Evolutionary conservation across 306 rosid species (phyloP), one percentile per base, ranked within the genome.

Genomic region (Erythrophleum fordii): DNA sequence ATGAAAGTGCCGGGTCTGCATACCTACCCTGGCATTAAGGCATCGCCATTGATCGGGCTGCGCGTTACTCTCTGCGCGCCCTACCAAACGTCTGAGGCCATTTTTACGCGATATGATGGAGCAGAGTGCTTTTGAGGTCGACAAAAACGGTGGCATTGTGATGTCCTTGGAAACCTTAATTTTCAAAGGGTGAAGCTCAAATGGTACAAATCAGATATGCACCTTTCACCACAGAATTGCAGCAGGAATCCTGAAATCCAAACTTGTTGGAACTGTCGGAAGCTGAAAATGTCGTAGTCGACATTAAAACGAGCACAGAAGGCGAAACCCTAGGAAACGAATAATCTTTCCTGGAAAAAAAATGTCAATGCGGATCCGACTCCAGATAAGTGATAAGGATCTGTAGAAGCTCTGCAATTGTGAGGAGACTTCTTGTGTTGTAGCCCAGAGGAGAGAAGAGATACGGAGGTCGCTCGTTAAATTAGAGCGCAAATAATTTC

Each of bases 111-210:
- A 86, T 22, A 88, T 58, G 39, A 94, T 78, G 16, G 94, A 83
- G 25, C 85, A 75, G 39, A 87, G 82, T 65, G 81, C 85, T 85
- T 83, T 94, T 4, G 92, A 82, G 62, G 87, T 77, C 73, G 93
- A 89, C 73, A 84, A 79, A 77, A 88, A 88, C 65, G 90, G 93
- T 75, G 91, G 89, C 97, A 92, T 92, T 84, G 84, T 44, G 16
- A 46, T 60, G 56, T 68, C 34, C 26, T 26, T 12, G 76, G 59
- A 64, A 58, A 39, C 65, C 72, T 69, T 60, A 84, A 70, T 14
- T 39, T 46, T 28, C 2, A 5, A 8, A 35, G 13, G 34, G 55
- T 41, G 66, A 81, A 22, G 6, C 35, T 64, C 44, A 73, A 48
- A 11, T 44, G 58, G 17, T 11, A 69, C 34, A 74, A 64, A 77